Evolutionary conservation across 495 filamentous ascomycete genomes (phyloP).

Genomic region (Paragyromitra xinjiangensis): DNA sequence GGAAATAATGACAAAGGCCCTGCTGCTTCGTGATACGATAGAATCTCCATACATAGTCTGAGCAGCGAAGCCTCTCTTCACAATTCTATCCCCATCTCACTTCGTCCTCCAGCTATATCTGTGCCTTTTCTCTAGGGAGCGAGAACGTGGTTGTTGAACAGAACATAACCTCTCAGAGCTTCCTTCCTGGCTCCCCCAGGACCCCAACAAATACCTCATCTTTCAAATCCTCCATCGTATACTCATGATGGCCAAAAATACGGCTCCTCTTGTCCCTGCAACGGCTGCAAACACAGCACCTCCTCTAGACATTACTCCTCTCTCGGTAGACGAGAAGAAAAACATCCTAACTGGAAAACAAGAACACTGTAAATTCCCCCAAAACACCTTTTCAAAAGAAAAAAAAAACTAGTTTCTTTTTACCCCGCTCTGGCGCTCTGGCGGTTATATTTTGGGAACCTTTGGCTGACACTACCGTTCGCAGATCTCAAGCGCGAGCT

Average conservation of each 20-base stretch:
- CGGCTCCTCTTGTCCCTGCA: not conserved
- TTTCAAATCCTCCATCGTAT: not conserved
- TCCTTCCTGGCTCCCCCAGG: not conserved
- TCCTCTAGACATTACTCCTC: slow-evolving; percentile 17
- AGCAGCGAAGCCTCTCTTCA: not conserved
- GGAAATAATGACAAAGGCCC: slow-evolving; percentile 11
- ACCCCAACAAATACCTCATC: not conserved
- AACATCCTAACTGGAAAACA: slow-evolving; percentile 86
- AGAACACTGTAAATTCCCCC: slow-evolving; percentile 81
- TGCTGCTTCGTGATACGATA: not conserved
- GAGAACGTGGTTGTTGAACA: not conserved
- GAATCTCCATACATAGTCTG: not conserved
- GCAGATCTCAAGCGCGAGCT: slow-evolving; percentile 97
- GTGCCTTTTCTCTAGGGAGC: not conserved
- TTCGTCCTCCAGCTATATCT: slow-evolving; percentile 5
- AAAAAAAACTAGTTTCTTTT: not conserved
- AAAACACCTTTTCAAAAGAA: not conserved
- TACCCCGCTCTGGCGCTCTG: slow-evolving; percentile 54
- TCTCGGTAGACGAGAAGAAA: slow-evolving; percentile 7
- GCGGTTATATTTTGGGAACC: slow-evolving; percentile 2
- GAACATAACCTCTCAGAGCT: not conserved
- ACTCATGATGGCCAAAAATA: not conserved
- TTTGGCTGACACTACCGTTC: slow-evolving; percentile 54
- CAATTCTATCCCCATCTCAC: not conserved
- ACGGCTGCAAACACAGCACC: slow-evolving; percentile 18